Evolutionary conservation across 805 yeast genomes (phyloP), one percentile per base, ranked within the genome.

Genomic region (Candida corydali): DNA sequence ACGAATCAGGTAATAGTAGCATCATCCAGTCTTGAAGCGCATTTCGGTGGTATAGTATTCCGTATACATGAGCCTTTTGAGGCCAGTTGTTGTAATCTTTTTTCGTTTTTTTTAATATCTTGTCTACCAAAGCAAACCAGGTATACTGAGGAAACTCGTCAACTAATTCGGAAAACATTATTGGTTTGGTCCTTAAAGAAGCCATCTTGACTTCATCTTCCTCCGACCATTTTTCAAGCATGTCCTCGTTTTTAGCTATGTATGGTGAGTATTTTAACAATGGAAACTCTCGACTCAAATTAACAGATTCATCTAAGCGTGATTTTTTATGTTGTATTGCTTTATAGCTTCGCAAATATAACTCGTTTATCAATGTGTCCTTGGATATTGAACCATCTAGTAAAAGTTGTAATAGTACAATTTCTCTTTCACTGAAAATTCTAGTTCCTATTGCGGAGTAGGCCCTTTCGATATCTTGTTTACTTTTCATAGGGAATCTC

Each of bases 241-340:
- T 26, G 25, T 19, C 19, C 15, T 29, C 31, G 7, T 17, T 12
- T 22, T 22, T 18, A 14, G 17, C 9, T 18, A 20, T 15, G 14
- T 11, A 15, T 17, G 31, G 28, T 10, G 10, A 5, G 17, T 32
- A 32, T 3, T 15, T 17, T 23, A 22, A 14, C 11, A 32, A 16
- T 23, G 34, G 34, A 24, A 32, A 32, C 23, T 32, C 20, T 7
- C 34, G 34, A 24, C 23, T 17, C 12, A 32, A 23, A 32, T 32
- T 12, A 3, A n/a, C 5, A n/a, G 28, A 22, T 11, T 15, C 22
- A 8, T 22, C 12, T 23, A 31, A 3, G 4, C 5, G 22, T 3
- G 4, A 3, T 3, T 16, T 16, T 31, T 15, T 31, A 5, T 20
- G 7, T 15, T 31, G 20, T 15, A 31, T 20, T 4, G 3, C 4